Base-by-base conservation (phyloP, 495 filamentous ascomycete genomes). In the Ramalina intermedia region DNA sequence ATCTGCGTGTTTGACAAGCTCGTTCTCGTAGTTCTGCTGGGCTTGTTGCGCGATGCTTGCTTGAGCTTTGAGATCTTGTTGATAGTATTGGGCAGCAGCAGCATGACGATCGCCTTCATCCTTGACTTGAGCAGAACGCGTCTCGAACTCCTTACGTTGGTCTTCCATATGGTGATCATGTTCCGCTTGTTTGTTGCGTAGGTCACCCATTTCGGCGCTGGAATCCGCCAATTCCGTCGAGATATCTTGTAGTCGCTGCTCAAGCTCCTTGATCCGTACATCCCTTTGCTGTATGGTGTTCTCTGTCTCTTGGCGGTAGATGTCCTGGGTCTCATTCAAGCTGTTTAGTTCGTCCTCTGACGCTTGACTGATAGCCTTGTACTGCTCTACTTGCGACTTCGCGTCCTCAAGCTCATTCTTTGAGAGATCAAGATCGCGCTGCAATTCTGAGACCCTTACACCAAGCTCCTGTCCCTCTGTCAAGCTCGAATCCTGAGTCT, bases 21-120 rank as follows among this genome's bases (percentile, higher is more conserved):
- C 93, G 45, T 74, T 78, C 61, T 99, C 93, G 56, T 99, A 99
- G 52, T 90, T 87, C 54, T 93, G 81, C 61, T 96, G 93, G 6
- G 91, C 88, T 59, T 85, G 84, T 47, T 85, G 77, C 3, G 93
- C 84, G 60, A 99, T 99, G 21, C 87, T 81, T 20, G 89, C 88
- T 64, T 99, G 93, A 1, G 84, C 83, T 46, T 90, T 87, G 17
- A 96, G 69, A 56, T 96, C 89, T 47, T 89, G 84, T 63, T 90
- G 85, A 59, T 91, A 83, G 63, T 81, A 85, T 47, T 79, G 72
- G n/a, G 82, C 79, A 21, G 84, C 75, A 17, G 81, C 80, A 44
- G 75, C 72, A 57, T 87, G 81, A 44, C 85, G 75, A 55, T 93
- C 84, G 54, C 81, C 81, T 50, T 95, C 85, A 46, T 93, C 87